Evolutionary conservation across 371 early-diverging fungal species (phyloP).

Genomic region (Syncephalastrum monosporum): DNA sequence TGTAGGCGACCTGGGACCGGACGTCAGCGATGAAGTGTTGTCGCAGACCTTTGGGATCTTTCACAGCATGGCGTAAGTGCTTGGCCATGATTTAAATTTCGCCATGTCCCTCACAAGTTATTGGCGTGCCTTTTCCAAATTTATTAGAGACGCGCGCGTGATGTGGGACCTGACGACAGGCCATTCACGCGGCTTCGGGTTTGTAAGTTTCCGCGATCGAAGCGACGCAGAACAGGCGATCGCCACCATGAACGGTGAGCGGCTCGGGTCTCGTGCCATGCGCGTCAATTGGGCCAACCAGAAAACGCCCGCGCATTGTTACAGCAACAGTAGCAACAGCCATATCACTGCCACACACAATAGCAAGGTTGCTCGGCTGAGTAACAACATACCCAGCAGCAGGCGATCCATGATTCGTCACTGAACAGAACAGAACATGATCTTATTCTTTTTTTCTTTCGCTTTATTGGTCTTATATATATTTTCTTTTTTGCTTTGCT

Average conservation of each 20-base stretch:
- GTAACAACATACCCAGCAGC: no score
- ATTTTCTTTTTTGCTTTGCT: no score
- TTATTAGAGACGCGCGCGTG: conserved; percentile 53
- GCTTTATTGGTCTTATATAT: no score
- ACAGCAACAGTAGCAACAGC: neutral
- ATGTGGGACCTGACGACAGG: conserved; percentile 76
- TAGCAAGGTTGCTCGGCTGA: no score
- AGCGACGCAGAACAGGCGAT: conserved; percentile 80
- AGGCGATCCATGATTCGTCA: no score
- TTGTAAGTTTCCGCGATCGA: conserved; percentile 79
- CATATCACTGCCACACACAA: no score
- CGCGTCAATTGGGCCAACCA: conserved; percentile 75
- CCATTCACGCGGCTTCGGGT: conserved; percentile 82
- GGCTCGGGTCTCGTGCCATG: conserved; percentile 60
- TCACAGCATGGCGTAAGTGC: conserved; percentile 58
- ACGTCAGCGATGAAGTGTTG: conserved; percentile 75
- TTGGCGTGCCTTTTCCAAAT: no score
- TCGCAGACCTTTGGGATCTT: conserved; percentile 64
- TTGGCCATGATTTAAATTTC: conserved; percentile 5
- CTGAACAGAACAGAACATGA: no score
- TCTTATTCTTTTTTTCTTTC: no score
- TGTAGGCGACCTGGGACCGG: conserved; percentile 84
- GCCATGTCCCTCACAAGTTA: no score
- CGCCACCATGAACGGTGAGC: conserved; percentile 86
- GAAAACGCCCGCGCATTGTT: conserved; percentile 23